Evolutionary conservation across 139 green algal genomes (phyloP), one percentile per base, ranked within the genome.

Genomic region (Yamagishiella unicocca): DNA sequence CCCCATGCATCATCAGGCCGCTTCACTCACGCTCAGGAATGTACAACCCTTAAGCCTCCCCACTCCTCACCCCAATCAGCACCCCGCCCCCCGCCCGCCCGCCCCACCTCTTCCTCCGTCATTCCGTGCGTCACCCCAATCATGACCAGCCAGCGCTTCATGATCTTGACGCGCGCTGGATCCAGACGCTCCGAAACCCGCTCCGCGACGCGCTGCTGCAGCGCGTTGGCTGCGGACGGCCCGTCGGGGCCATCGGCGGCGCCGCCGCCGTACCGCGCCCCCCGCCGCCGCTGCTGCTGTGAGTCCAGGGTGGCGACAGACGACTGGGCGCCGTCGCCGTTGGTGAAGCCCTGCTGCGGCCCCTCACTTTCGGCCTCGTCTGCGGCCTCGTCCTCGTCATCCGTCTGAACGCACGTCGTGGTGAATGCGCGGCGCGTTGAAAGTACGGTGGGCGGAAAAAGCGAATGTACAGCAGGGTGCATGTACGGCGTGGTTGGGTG

Each of bases 61-160:
- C 58, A 29, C 9, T n/a, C 58, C 58, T n/a, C 58, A 29, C 24
- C 24, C 58, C 58, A 67, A 33, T 33, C 19, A 14, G 27, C 58
- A 9, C 6, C 6, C 58, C 22, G 6, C 58, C 58, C 27, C 6
- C 58, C n/a, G 17, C 58, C 58, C 6, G n/a, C 19, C 58, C 17
- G 2, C 10, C 66, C 5, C 31, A 81, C 73, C 73, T 81, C 73
- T 14, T 81, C 45, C 27, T 38, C 43, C 22, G 3, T 46, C 29
- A 82, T 82, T 19, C 74, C 74, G 45, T 82, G 74, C 46, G 74
- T 82, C 19, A 83, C 35, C 8, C 76, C 76, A 6, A 81, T 71
- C 82, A 87, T 80, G 17, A 87, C 31, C 62, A 87, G 37, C 67
- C 67, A 87, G 24, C 50, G 53, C 68, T 80, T 80, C 67, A 87